These are phyloP conservation scores for Silene coronaria DNA, from an alignment of 179 eudicot genomes.

Conservation along the genomic window DNA sequence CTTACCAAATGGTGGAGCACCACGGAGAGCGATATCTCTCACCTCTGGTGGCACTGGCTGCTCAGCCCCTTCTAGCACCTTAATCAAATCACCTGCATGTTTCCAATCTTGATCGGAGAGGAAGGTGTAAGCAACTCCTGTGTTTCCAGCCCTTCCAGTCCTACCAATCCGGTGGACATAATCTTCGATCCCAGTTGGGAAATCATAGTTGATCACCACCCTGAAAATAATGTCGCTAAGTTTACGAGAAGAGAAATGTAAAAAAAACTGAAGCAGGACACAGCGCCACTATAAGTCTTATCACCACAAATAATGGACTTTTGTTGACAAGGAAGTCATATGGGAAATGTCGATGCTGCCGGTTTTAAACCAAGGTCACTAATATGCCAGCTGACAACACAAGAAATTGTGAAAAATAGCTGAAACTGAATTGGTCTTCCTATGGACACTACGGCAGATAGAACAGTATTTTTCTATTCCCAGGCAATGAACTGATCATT, in stretches of 20 bases:
- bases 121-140: constrained; percentile 82
- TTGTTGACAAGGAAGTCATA: neutral
- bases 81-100: constrained; percentile 80
- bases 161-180: constrained; percentile 99
- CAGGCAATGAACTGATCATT: neutral
- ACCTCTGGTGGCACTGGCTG: constrained; percentile 76
- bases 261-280: neutral
- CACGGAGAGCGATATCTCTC: constrained; percentile 69
- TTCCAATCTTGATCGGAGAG: constrained; percentile 75
- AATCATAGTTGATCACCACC: constrained; percentile 94
- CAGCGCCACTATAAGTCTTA: neutral
- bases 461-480: neutral
- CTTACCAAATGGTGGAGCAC: constrained; percentile 56
- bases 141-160: constrained; percentile 99
- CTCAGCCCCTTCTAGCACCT: constrained; percentile 85
- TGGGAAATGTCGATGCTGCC: neutral
- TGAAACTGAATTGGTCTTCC: too few relatives aligned
- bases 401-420: too few relatives aligned
- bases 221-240: constrained; percentile 34
- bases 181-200: constrained; percentile 95
- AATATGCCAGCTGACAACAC: too few relatives aligned
- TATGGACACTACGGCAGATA: neutral
- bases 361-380: neutral
- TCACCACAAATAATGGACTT: neutral
- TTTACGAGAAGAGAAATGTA: neutral